Percentiles rank a stretch among this genome's conserved stretches.
Conservation (phyloP, 768 basidiomycete genomes). For the Suillus lakei region DNA sequence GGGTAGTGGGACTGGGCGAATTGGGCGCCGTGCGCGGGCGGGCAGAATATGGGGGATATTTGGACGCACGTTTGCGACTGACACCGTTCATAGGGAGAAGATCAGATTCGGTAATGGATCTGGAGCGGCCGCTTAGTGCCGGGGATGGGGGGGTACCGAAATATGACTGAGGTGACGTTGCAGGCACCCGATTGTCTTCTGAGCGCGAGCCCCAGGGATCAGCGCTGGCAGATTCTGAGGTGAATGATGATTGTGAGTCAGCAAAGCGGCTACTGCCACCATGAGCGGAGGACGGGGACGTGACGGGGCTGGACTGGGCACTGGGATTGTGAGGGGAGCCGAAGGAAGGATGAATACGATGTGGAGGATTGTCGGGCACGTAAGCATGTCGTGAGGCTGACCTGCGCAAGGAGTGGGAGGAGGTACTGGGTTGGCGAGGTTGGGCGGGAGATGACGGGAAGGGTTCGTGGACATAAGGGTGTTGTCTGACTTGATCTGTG, state of each 20-base stretch:
- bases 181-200: conserved; percentile 18
- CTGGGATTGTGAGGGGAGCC: conserved; percentile 14
- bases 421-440: conserved; percentile 15
- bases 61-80: conserved; percentile 1
- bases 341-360: conserved; percentile 2
- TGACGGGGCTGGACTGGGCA: conserved; percentile 29
- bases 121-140: conserved; percentile 16
- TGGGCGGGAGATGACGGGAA: conserved; percentile 6
- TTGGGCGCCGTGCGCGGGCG: conserved; percentile 26
- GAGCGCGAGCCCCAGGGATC: conserved; percentile 11
- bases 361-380: conserved; percentile 10
- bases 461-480: conserved; percentile 7
- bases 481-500: conserved; percentile 17
- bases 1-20: conserved; percentile 6
- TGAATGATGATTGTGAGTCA: conserved; percentile 25
- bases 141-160: conserved; percentile 16
- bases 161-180: conserved; percentile 12
- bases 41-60: conserved; percentile 3
- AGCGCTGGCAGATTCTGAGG: conserved; percentile 26
- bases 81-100: conserved; percentile 8
- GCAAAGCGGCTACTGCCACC: conserved; percentile 21
- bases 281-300: conserved; percentile 27
- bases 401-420: conserved; percentile 25
- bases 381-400: conserved; percentile 17
- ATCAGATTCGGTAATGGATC: conserved; percentile 26